Evolutionary conservation across 139 green algal species (phyloP).

Genomic region (Astrephomene gubernaculifera): DNA sequence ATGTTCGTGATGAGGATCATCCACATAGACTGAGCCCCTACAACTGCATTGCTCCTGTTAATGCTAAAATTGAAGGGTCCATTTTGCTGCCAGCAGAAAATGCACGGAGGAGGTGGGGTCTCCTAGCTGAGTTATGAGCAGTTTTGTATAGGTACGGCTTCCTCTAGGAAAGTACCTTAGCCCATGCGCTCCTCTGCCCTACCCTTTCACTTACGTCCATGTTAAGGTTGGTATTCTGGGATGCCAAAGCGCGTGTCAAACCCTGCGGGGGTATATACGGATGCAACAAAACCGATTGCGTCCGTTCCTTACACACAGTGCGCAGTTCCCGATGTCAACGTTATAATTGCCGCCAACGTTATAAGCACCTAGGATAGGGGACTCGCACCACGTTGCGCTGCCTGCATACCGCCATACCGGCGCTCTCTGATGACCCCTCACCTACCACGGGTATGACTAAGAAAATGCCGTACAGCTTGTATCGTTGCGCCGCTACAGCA

Average conservation of each 20-base stretch:
- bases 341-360: neutral
- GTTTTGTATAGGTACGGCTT: neutral
- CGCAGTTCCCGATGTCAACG: neutral
- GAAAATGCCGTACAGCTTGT: conserved; percentile 39
- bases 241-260: conserved; percentile 7
- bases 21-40: too few species aligned
- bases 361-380: neutral
- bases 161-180: neutral
- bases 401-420: too few species aligned
- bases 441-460: conserved; percentile 32
- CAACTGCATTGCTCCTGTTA: neutral
- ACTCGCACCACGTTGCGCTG: neutral
- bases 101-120: neutral
- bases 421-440: neutral
- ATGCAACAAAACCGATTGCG: neutral
- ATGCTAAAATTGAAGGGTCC: neutral
- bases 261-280: neutral
- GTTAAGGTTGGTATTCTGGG: conserved; percentile 3
- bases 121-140: neutral
- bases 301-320: neutral
- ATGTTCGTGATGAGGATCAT: too few species aligned
- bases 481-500: conserved; percentile 17
- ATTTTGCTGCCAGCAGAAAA: neutral
- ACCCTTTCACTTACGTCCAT: conserved; percentile 9
- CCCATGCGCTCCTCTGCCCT: neutral